Base-by-base conservation (phyloP, 2,329 filamentous ascomycete species). In the Fusarium sambucinum region DNA sequence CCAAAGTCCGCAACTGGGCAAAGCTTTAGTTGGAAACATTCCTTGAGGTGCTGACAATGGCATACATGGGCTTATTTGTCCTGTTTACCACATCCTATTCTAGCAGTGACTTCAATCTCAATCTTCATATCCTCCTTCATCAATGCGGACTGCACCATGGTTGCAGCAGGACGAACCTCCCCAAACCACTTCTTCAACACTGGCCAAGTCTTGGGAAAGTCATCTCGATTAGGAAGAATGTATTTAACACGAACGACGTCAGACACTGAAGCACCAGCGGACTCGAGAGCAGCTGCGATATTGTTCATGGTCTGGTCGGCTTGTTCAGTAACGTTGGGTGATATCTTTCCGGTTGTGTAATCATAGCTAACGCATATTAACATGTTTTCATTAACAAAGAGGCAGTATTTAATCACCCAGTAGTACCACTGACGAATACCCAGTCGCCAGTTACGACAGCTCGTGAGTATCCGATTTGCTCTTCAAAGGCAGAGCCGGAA, bases 401-500 rank as follows among this genome's bases (percentile, higher is more conserved):
- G 6, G 27, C 4, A 16, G 4, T 3, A 25, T 6, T 23, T 10
- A 6, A 5, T 54, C 69, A 85, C 84, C 85, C 85, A 4, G 85
- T 87, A 37, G 84, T 86, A 1, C 85, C 85, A 3, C 85, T 86
- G 6, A 87, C 83, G 57, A 86, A 82, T 13, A 87, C 75, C 79
- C 82, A 84, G 37, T 84, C 83, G 13, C 83, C 84, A 2, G 79
- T 76, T 19, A 85, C 79, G 5, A 87, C 84, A 35, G 85, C 85
- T 48, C 85, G 80, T 30, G 85, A 86, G 74, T 87, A 87, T 50
- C 83, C 84, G 55, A 87, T 87, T 63, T 83, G 77, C 27, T 77
- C 77, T 74, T 87, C 85, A 64, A 87, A 87, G 40, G 78, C 74
- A 7, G 84, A 87, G 51, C 81, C 82, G 23, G 84, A 85, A 69